Percentiles rank a stretch among this genome's conserved stretches.
These are phyloP conservation scores for Theobroma cacao DNA, from an alignment of 345 rosid genomes.

Conservation along the genomic window DNA sequence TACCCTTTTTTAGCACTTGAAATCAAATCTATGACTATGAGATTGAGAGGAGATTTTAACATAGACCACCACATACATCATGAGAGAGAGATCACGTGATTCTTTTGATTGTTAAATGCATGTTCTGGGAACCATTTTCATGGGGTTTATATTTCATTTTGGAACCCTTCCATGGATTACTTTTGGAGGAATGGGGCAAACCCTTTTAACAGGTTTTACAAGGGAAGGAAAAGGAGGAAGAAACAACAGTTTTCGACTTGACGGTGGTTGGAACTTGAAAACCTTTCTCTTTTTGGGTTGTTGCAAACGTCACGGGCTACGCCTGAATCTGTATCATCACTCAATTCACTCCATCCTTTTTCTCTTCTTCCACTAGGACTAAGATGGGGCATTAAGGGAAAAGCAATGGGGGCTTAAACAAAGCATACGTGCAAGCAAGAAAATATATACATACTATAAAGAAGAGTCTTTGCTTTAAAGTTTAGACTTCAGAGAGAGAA, in stretches of 20 bases:
- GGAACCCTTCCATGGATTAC: not conserved
- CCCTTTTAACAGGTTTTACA: not conserved
- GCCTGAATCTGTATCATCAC: not conserved
- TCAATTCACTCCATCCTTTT: not conserved
- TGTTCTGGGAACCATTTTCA: not conserved
- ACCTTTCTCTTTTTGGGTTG: not conserved
- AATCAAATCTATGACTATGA: not conserved
- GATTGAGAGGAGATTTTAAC: not conserved
- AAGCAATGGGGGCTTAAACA: not conserved
- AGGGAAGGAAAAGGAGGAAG: not conserved
- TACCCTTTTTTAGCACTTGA: not conserved
- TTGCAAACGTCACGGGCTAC: not conserved
- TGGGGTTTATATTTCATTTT: not conserved
- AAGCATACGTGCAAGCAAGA: not conserved
- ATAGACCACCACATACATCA: not conserved
- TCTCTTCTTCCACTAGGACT: not conserved
- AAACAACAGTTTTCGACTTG: not conserved
- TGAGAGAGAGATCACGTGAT: not conserved
- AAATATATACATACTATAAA: not conserved
- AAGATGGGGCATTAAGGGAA: not conserved
- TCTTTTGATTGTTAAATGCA: not conserved
- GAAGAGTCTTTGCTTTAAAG: not conserved
- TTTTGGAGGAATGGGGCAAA: not conserved
- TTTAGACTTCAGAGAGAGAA: not conserved
- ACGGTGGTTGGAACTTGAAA: not conserved